Evolutionary conservation across 2,329 filamentous ascomycete genomes (phyloP).

Genomic region (Pseudogymnoascus sp.): DNA sequence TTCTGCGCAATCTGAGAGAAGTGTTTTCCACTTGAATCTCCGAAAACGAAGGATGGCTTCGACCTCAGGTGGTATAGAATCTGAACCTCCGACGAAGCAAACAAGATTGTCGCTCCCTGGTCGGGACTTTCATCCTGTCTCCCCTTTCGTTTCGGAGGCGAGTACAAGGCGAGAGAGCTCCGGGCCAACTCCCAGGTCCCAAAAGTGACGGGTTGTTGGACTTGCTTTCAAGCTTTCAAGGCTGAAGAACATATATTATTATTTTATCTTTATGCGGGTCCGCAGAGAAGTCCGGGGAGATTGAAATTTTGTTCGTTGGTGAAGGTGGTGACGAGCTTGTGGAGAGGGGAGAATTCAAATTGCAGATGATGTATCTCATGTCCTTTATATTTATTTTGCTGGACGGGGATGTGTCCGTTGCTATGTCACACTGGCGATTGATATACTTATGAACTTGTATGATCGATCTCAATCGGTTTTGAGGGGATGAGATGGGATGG

Average conservation of each 20-base stretch:
- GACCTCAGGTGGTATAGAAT: not conserved
- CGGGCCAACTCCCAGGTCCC: too few species aligned
- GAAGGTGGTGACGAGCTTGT: not conserved
- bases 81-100: not conserved
- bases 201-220: not conserved
- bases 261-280: not conserved
- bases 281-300: not conserved
- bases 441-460: not conserved
- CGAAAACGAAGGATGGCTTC: not conserved
- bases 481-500: not conserved
- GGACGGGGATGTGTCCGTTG: not conserved
- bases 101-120: not conserved
- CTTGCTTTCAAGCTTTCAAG: not conserved
- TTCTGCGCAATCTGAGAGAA: not conserved
- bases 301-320: not conserved
- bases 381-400: not conserved
- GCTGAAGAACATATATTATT: not conserved
- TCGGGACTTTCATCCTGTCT: not conserved
- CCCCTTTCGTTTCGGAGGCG: not conserved
- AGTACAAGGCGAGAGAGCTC: not conserved
- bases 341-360: not conserved
- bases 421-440: not conserved
- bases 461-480: not conserved
- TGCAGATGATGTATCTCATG: not conserved
- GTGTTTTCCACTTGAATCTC: not conserved